phyloP scores from a whole-genome alignment of 2,329 filamentous ascomycete species.

The Fusarium sacchari region DNA sequence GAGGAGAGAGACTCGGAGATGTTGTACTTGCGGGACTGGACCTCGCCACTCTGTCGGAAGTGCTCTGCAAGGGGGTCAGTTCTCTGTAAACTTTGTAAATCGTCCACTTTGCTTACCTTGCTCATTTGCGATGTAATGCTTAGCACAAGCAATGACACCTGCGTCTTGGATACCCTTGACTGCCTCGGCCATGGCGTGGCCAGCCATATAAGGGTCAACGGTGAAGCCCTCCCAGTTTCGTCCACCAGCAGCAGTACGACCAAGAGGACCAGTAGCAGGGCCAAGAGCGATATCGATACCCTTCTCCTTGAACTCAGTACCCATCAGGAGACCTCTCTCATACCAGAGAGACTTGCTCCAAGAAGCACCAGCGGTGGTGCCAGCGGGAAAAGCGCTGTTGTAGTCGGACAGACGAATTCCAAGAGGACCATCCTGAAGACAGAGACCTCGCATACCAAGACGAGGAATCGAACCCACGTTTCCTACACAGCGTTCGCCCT shows the following conservation, averaged over 20 bases:
- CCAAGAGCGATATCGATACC: slow-evolving; percentile 78
- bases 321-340: slow-evolving; percentile 59
- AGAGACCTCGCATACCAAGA: slow-evolving; percentile 77
- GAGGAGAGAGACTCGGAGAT: slow-evolving; percentile 69
- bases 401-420: slow-evolving; percentile 83
- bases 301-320: slow-evolving; percentile 75
- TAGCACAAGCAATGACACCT: slow-evolving; percentile 84
- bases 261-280: slow-evolving; percentile 59
- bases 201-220: slow-evolving; percentile 79
- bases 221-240: slow-evolving; percentile 75
- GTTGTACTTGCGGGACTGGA: slow-evolving; percentile 64
- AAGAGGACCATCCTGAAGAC: slow-evolving; percentile 86
- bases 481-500: slow-evolving; percentile 78
- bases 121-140: slow-evolving; percentile 80
- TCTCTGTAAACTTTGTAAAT: background rate
- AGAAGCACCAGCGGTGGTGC: slow-evolving; percentile 82
- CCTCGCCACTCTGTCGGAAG: slow-evolving; percentile 72
- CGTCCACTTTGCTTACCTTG: slow-evolving; percentile 57
- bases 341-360: slow-evolving; percentile 78
- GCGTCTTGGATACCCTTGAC: slow-evolving; percentile 84
- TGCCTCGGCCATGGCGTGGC: slow-evolving; percentile 75
- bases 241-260: slow-evolving; percentile 57
- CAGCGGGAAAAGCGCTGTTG: slow-evolving; percentile 82
- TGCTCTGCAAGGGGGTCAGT: slow-evolving; percentile 60
- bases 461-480: slow-evolving; percentile 77